Conservation (phyloP, 1,139 yeast genomes). For the Suhomyces kunorum region DNA sequence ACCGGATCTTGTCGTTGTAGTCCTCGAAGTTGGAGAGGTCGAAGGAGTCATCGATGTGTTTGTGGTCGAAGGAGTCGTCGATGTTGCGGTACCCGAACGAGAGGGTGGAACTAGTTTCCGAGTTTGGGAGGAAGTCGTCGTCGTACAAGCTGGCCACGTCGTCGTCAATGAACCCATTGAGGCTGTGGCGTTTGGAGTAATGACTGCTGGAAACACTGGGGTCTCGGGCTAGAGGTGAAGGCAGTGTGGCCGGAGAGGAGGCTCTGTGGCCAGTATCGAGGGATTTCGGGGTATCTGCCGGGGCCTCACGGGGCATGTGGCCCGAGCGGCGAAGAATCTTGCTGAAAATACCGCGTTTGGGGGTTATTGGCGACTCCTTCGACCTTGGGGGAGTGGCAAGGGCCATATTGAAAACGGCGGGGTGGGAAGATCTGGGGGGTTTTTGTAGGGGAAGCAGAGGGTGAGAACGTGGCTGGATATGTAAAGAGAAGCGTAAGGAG, state of each 20-base stretch:
- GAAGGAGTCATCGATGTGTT: slow-evolving; percentile 4
- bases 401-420: slow-evolving; percentile 1
- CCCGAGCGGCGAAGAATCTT: slow-evolving; percentile 18
- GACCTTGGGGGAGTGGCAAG: slow-evolving; percentile 9
- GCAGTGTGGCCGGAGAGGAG: no score
- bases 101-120: slow-evolving; percentile 3
- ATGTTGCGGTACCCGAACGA: slow-evolving; percentile 1
- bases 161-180: slow-evolving; percentile 15
- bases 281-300: slow-evolving; percentile 4
- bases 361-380: slow-evolving; percentile 9
- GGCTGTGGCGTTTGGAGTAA: slow-evolving; percentile 9
- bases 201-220: slow-evolving; percentile 5
- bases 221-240: slow-evolving; percentile 4
- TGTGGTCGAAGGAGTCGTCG: slow-evolving; percentile 4
- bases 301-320: slow-evolving; percentile 2
- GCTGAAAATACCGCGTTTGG: slow-evolving; percentile 19
- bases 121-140: slow-evolving; percentile 12
- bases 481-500: not conserved
- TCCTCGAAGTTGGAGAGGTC: slow-evolving; percentile 9
- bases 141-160: slow-evolving; percentile 16
- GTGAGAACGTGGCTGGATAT: not conserved
- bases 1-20: slow-evolving; percentile 8
- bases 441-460: not conserved
- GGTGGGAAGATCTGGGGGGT: not conserved
- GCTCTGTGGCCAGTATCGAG: no score